Percentiles rank a stretch among this genome's conserved stretches.
Conservation (phyloP, 768 basidiomycete genomes). For the Suillus ampliporus region DNA sequence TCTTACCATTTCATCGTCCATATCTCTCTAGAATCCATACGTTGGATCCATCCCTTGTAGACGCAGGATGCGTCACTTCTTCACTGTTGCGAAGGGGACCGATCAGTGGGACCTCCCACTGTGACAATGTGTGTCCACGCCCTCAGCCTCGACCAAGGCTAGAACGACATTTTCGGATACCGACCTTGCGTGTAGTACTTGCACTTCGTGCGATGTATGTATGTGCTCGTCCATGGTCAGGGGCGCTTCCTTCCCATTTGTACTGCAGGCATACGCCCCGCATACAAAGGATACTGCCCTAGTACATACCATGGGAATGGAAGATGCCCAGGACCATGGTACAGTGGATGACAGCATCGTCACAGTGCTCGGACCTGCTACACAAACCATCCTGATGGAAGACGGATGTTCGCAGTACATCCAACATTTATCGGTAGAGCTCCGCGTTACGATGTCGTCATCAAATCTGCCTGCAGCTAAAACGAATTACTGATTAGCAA, state of each 20-base stretch:
- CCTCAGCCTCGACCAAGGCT: background rate
- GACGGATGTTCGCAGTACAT: background rate
- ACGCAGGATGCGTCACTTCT: background rate
- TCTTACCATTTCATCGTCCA: background rate
- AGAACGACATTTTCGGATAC: background rate
- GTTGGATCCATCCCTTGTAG: background rate
- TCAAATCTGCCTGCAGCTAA: background rate
- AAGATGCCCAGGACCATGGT: constrained; percentile 52
- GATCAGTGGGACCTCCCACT: background rate
- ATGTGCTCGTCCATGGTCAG: constrained; percentile 41
- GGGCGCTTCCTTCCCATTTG: constrained; percentile 43
- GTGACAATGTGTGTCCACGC: background rate
- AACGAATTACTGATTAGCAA: background rate
- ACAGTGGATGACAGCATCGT: constrained; percentile 29
- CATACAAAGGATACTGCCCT: constrained; percentile 32
- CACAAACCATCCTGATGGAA: constrained; percentile 2
- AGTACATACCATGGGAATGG: constrained; percentile 65
- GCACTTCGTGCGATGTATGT: constrained; percentile 21
- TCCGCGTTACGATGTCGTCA: background rate
- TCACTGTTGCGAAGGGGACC: background rate
- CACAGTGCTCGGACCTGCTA: constrained; percentile 23
- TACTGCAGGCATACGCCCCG: constrained; percentile 38
- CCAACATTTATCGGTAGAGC: background rate
- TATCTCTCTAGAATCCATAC: background rate
- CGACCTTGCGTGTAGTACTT: background rate